phyloP scores from a whole-genome alignment of 352 stramenopile genomes.

The Plasmopara viticola region DNA sequence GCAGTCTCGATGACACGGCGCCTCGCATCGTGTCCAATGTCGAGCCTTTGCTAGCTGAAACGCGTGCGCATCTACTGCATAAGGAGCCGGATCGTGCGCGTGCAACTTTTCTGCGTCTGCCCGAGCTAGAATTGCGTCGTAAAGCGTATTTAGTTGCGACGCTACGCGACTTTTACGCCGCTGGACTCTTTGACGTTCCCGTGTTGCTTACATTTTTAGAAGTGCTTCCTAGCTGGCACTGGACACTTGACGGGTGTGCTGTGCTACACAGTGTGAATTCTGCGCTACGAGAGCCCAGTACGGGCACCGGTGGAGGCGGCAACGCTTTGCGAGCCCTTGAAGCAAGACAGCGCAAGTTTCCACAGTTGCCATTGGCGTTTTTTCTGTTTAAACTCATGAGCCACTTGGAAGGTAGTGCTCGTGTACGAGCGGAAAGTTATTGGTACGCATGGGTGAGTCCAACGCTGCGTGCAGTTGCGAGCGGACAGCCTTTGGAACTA shows the following conservation, averaged over 20 bases:
- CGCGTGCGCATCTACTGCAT: conserved; percentile 37
- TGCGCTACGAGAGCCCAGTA: conserved; percentile 31
- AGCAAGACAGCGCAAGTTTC: conserved; percentile 37
- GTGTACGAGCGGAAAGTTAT: conserved; percentile 50
- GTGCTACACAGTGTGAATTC: conserved; percentile 54
- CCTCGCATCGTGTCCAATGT: conserved; percentile 13
- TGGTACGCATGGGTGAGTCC: conserved; percentile 62
- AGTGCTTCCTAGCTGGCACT: conserved; percentile 56
- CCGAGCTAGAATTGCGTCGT: conserved; percentile 37
- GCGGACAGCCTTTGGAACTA: conserved; percentile 35
- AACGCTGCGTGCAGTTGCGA: conserved; percentile 43
- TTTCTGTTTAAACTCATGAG: conserved; percentile 62
- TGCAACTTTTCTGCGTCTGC: conserved; percentile 49
- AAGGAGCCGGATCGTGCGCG: conserved; percentile 53
- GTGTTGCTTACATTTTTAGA: conserved; percentile 69
- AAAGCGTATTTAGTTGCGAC: conserved; percentile 40
- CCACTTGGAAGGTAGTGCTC: conserved; percentile 49
- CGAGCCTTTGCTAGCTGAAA: conserved; percentile 25
- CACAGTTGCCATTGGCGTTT: conserved; percentile 54
- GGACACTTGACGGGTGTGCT: conserved; percentile 62
- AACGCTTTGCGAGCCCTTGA: conserved; percentile 27
- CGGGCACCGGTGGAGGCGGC: conserved; percentile 16
- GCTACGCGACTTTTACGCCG: conserved; percentile 61
- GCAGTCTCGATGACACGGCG: conserved; percentile 5
- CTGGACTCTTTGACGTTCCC: conserved; percentile 52